Base-by-base conservation (phyloP, 1,139 yeast genomes). In the Diutina rugosa region DNA sequence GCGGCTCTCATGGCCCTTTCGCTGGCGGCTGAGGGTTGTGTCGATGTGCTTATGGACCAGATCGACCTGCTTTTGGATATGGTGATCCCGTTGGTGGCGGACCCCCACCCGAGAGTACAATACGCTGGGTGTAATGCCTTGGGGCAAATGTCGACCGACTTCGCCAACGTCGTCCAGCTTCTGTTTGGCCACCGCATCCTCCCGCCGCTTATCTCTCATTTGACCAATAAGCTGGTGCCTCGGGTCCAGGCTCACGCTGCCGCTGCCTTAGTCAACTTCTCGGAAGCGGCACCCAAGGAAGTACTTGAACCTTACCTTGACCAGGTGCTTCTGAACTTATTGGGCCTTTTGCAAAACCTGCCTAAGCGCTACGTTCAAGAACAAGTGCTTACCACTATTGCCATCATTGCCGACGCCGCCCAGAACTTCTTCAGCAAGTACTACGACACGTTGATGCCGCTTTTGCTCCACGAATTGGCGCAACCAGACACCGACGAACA, bases 231-330 rank as follows among this genome's bases (percentile, higher is more conserved):
- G 58, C 81, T 88, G 28, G 90, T 87, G 41, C 95, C 95, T 58
- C 79, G 98, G 65, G 99, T 93, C 32, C 98, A 91, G 72, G 90
- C 97, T 0, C 99, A 93, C 67, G 99, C 97, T 16, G 98, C 99
- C 47, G 99, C 99, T 55, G 99, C 99, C 0, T 77, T 93, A 65
- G 98, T 93, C 52, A 93, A 93, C 68, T 93, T 93, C 68, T 84
- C 95, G 55, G 99, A 93, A 69, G 90, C 87, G 61, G 97, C 99
- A 3, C 74, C 90, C 6, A 88, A 89, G 66, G 95, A 87, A 60
- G 81, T 85, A 18, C 74, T 95, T 63, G 97, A 90, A 64, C 98
- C 98, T 10, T 91, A 87, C 65, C 77, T 93, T 66, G 99, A 93
- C 68, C 82, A 79, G 62, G 73, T 95, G 62, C 76, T 93, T 59